Evolutionary conservation across 768 basidiomycete genomes (phyloP), one percentile per base, ranked within the genome.

Genomic region (Serendipita sp.): DNA sequence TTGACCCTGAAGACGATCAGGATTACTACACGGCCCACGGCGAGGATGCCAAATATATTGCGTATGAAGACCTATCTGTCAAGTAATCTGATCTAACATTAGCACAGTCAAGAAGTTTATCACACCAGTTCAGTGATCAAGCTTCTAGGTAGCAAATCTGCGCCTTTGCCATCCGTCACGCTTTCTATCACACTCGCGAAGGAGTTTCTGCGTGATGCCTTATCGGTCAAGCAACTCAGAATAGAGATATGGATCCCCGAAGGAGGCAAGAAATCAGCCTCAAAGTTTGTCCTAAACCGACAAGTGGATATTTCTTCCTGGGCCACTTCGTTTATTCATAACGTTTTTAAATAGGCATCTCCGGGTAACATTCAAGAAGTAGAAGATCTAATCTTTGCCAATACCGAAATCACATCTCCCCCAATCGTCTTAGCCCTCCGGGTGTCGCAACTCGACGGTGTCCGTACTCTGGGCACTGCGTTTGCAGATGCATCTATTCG

Each of bases 71-170:
- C 76, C 34, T 78, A 70, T 73, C 74, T 75, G 0, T 41, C 46
- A 45, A 10, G 44, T 11, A 45, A 38, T 18, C 13, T 18, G 16
- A 35, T 46, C 28, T 18, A 13, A 13, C 7, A 3, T 56, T 46
- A 24, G 3, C 35, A 16, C 30, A 60, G 56, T 37, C 78, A 83
- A 18, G 81, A 90, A 69, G 84, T 89, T 63, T 92, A 83, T 69
- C 86, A 83, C 65, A 99, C 96, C 2, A 88, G 90, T 70, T 86
- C 90, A 0, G 93, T 97, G 66, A 80, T 99, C 74, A 95, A 95
- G 74, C 88, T 90, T 72, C 83, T 96, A 46, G 95, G 95, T 3
- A 72, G 69, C 41, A 72, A 73, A 10, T 66, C 70, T 2, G 71
- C 72, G n/a, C 74, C 75, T 35, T 76, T 96, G 0, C 85, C 90